Percentiles rank a stretch among this genome's conserved stretches.
These are phyloP conservation scores for Zalaria obscura DNA, from an alignment of 2,329 filamentous ascomycete species.

Conservation along the genomic window DNA sequence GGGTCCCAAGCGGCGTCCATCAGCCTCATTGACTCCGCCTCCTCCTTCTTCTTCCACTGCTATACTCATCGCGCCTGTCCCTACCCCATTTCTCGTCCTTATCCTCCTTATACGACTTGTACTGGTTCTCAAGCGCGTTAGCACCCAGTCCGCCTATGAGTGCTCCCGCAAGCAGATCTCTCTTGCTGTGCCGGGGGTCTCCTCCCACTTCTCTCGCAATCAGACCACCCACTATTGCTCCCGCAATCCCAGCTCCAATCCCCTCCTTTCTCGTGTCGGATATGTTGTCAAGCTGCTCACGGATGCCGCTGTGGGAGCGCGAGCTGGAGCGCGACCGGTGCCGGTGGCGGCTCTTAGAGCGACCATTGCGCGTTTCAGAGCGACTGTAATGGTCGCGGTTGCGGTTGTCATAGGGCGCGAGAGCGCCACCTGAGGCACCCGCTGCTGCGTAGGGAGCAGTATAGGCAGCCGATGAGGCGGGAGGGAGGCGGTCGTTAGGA, in stretches of 20 bases:
- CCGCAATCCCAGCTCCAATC: constrained; percentile 17
- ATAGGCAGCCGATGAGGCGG: neutral
- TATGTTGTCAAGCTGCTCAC: constrained; percentile 16
- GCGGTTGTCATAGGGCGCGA: neutral
- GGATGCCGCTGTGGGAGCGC: constrained; percentile 9
- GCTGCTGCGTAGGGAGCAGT: neutral
- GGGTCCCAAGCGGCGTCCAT: neutral
- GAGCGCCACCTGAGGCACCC: neutral
- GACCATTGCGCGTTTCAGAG: neutral
- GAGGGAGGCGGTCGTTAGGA: neutral
- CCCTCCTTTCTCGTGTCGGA: constrained; percentile 18
- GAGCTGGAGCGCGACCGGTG: constrained; percentile 12
- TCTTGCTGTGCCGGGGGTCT: constrained; percentile 12
- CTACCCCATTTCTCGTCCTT: constrained; percentile 8
- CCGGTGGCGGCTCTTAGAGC: constrained; percentile 3
- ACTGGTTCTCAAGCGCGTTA: constrained; percentile 19
- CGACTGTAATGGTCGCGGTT: neutral
- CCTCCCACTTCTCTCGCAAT: constrained; percentile 17
- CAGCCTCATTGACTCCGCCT: neutral
- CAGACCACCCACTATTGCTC: constrained; percentile 19
- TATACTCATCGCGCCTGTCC: neutral
- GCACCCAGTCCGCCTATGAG: constrained; percentile 19
- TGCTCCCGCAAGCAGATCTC: constrained; percentile 18
- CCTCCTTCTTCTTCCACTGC: constrained; percentile 3
- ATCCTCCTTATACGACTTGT: constrained; percentile 12